Base-by-base conservation (phyloP, 2,329 filamentous ascomycete genomes). In the Thermoascus crustaceus region DNA sequence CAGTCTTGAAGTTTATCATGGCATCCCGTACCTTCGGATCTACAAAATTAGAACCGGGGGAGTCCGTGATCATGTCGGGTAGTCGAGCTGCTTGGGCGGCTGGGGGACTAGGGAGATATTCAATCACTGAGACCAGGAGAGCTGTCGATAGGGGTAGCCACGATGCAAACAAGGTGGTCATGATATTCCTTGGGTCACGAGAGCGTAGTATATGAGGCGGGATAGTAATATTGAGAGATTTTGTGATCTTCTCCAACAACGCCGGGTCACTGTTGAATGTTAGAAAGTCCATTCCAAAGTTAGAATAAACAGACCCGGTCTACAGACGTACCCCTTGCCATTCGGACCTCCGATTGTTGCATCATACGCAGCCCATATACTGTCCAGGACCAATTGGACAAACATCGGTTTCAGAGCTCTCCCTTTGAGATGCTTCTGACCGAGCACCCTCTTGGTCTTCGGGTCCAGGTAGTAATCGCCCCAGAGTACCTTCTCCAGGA, bases 141-240 rank as follows among this genome's bases (percentile, higher is more conserved):
- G 91, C 91, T 0, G 87, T 94, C 0, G 91, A 96, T 1, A 98
- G 67, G 1, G 91, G 91, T 4, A 98, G 68, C 91, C 91, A 98
- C 21, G 81, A 73, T 2, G 85, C 74, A 52, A 98, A 95, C 0
- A 98, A 73, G 0, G 88, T 81, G 3, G 82, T 91, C 48, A 98
- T 74, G 5, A 96, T 72, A 3, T 88, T 75, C 38, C 82, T 79
- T 1, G 88, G 78, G 55, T 98, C 91, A 50, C 84, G 75, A 7
- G 89, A 88, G 34, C 86, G 79, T 30, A 87, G 65, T 36, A 96
- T 68, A 52, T 96, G 86, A n/a, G 82, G 75, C 5, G 87, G 80
- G 33, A 98, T 78, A 24, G 72, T 86, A 48, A 98, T 77, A 46
- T 78, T 82, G 35, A 98, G 69, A 14, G 87, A 93, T 57, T 93